Conservation (phyloP, 257 asterid species). For the Ophiorrhiza pumila region DNA sequence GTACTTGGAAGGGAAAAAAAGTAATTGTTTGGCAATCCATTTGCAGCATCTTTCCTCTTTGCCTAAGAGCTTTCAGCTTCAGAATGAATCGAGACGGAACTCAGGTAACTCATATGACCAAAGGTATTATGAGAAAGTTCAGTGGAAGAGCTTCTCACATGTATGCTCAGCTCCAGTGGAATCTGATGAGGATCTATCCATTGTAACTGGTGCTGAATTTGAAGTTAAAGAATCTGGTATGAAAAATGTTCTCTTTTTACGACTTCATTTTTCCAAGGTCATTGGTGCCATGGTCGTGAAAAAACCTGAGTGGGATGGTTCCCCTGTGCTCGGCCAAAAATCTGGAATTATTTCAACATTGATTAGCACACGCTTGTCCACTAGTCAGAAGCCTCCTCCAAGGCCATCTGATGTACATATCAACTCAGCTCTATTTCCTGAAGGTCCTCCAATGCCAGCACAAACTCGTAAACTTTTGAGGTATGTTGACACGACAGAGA, state of each 20-base stretch:
- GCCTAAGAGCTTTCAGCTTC: slow-evolving; percentile 66
- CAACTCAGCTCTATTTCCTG: slow-evolving; percentile 70
- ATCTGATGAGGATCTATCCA: slow-evolving; percentile 58
- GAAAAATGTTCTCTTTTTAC: slow-evolving; percentile 58
- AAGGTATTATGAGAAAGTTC: slow-evolving; percentile 66
- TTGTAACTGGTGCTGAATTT: slow-evolving; percentile 68
- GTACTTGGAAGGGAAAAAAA: slow-evolving; percentile 70
- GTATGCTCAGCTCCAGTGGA: slow-evolving; percentile 70
- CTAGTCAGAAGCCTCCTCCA: slow-evolving; percentile 54
- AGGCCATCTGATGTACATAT: slow-evolving; percentile 56
- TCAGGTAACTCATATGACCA: slow-evolving; percentile 40
- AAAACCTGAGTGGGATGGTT: slow-evolving; percentile 75
- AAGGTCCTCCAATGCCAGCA: slow-evolving; percentile 70
- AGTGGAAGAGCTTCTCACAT: slow-evolving; percentile 73
- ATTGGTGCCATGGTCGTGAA: slow-evolving; percentile 54
- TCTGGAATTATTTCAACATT: slow-evolving; percentile 65
- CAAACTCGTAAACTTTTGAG: slow-evolving; percentile 57
- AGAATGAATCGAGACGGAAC: slow-evolving; percentile 22
- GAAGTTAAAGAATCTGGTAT: slow-evolving; percentile 58
- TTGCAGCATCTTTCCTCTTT: slow-evolving; percentile 72
- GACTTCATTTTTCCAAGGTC: slow-evolving; percentile 55
- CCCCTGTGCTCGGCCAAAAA: slow-evolving; percentile 55
- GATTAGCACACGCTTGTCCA: slow-evolving; percentile 51
- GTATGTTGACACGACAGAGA: slow-evolving; percentile 67
- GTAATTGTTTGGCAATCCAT: slow-evolving; percentile 71